Conservation (phyloP, 108 stramenopile species). For the Nitzschia sp. region DNA sequence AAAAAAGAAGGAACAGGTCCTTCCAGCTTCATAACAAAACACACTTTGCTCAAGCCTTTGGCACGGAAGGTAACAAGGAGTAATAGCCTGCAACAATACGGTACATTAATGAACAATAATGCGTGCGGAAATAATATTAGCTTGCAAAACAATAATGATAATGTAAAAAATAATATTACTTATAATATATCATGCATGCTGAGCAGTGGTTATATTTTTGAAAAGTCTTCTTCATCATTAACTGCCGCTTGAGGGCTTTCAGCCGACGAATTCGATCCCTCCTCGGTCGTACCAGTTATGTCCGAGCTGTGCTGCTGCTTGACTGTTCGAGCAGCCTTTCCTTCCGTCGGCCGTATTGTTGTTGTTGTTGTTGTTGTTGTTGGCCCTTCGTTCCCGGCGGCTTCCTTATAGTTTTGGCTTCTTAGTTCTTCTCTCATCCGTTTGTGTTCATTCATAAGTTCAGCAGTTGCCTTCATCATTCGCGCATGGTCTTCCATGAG, state of each 20-base stretch:
- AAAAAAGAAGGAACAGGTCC: too few relatives aligned
- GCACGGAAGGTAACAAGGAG: too few relatives aligned
- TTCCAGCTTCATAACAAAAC: too few relatives aligned
- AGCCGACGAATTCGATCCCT: neutral
- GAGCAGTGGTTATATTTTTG: too few relatives aligned
- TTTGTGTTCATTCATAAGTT: slow-evolving; percentile 6
- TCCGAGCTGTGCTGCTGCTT: neutral
- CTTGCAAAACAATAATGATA: too few relatives aligned
- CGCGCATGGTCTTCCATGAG: neutral
- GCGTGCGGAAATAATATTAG: too few relatives aligned
- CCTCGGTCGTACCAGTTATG: neutral
- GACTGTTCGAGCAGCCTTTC: neutral
- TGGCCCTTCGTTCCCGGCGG: neutral
- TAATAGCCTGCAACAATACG: too few relatives aligned
- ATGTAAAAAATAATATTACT: too few relatives aligned
- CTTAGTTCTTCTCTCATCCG: slow-evolving; percentile 1
- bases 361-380: neutral
- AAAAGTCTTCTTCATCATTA: too few relatives aligned
- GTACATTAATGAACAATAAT: too few relatives aligned
- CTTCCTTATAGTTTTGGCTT: neutral
- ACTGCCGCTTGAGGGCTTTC: neutral
- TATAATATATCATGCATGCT: too few relatives aligned
- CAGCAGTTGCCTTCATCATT: slow-evolving; percentile 3
- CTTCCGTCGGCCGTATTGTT: neutral
- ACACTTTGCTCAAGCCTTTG: too few relatives aligned